Conservation (phyloP, 352 stramenopile genomes). For the Globisporangium sylvaticum region DNA sequence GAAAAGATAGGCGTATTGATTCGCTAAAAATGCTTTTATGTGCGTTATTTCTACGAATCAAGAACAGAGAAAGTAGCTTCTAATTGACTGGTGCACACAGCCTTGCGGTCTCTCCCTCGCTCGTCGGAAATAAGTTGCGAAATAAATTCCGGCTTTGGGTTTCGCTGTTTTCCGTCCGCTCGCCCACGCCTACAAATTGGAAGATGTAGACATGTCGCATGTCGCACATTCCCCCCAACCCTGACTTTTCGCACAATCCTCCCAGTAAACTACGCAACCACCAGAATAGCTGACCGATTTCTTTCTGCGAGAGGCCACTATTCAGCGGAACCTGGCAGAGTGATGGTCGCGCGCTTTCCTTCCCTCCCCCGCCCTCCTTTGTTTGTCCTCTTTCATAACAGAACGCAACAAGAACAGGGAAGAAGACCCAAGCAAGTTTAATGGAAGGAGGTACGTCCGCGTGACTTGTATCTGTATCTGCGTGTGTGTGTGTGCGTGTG, state of each 20-base stretch:
- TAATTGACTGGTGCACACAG: constrained; percentile 28
- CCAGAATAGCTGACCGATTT: constrained; percentile 5
- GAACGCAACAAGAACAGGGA: constrained; percentile 26
- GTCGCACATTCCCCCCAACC: not conserved
- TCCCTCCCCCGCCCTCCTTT: not conserved
- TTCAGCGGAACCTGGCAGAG: not conserved
- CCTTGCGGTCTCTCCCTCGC: constrained; percentile 8
- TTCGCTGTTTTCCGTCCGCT: not conserved
- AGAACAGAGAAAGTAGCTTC: not conserved
- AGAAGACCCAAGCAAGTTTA: constrained; percentile 25
- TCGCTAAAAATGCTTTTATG: constrained; percentile 5
- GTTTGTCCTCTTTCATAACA: constrained; percentile 16
- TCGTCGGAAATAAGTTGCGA: constrained; percentile 1
- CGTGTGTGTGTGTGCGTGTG: not conserved
- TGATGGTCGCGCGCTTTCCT: constrained; percentile 5
- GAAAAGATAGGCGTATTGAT: not conserved
- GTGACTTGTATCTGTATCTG: not conserved
- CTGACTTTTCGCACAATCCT: not conserved
- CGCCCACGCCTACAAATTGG: not conserved
- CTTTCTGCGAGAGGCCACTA: constrained; percentile 7
- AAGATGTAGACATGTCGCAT: constrained; percentile 9
- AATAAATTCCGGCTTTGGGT: not conserved
- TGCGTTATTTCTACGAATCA: constrained; percentile 4
- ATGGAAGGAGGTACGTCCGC: constrained; percentile 36
- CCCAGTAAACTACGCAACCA: constrained; percentile 9